Evolutionary conservation across 495 filamentous ascomycete species (phyloP).

Genomic region (Penicillium subrubescens): DNA sequence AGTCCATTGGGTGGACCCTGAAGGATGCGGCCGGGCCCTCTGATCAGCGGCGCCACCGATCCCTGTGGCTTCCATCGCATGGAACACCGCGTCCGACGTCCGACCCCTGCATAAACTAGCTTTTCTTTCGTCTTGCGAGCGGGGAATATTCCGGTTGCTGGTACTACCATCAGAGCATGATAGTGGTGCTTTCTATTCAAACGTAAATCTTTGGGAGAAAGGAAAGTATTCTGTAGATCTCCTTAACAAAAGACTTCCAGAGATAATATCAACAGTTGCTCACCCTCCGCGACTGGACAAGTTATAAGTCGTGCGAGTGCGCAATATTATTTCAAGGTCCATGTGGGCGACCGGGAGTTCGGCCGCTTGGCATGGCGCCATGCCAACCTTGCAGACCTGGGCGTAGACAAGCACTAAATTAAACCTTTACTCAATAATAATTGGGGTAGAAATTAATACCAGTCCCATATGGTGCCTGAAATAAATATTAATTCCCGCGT

Average conservation of each 20-base stretch:
- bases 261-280: not conserved
- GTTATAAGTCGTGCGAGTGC: not conserved
- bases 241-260: not conserved
- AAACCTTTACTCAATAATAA: not conserved
- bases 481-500: constrained; percentile 1
- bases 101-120: not conserved
- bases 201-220: not conserved
- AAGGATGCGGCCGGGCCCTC: not conserved
- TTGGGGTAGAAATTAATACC: constrained; percentile 1
- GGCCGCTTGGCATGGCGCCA: not conserved
- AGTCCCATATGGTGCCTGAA: not conserved
- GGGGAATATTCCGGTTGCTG: not conserved
- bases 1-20: not conserved
- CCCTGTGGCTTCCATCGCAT: not conserved
- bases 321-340: not conserved
- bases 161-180: not conserved
- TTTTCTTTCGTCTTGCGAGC: not conserved
- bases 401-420: not conserved
- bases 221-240: not conserved
- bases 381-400: not conserved
- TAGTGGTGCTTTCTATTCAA: not conserved
- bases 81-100: not conserved
- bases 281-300: not conserved
- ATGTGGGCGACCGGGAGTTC: not conserved
- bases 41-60: constrained; percentile 1